phyloP scores from a whole-genome alignment of 2,329 filamentous ascomycete genomes.

The Colletotrichum godetiae region DNA sequence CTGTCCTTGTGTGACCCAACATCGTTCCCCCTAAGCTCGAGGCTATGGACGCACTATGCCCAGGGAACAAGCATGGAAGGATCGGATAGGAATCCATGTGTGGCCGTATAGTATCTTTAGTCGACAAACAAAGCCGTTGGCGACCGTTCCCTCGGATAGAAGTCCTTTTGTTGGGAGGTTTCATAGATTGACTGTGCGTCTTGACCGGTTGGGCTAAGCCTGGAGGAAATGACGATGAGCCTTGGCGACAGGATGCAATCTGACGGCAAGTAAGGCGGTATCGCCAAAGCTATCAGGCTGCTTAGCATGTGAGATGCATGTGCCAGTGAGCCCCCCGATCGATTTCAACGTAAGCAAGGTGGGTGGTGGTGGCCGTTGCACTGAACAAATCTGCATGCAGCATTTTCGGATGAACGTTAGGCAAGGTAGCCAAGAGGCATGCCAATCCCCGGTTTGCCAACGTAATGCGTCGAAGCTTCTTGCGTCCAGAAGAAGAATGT shows the following conservation, averaged over 20 bases:
- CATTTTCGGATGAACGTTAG: neutral
- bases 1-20: neutral
- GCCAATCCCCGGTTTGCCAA: neutral
- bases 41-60: slow-evolving; percentile 5
- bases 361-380: neutral
- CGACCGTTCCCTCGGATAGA: neutral
- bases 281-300: neutral
- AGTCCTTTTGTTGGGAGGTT: neutral
- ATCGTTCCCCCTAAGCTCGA: slow-evolving; percentile 11
- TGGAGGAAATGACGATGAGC: neutral
- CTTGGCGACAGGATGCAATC: neutral
- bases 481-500: neutral
- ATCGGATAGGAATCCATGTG: neutral
- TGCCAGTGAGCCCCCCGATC: neutral
- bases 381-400: neutral
- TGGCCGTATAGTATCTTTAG: neutral
- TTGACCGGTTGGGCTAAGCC: neutral
- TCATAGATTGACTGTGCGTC: neutral
- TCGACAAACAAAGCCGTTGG: neutral
- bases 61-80: slow-evolving; percentile 1
- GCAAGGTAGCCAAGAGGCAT: neutral
- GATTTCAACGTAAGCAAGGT: neutral
- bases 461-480: neutral
- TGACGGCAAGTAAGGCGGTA: neutral
- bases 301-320: neutral